These are phyloP conservation scores for Austroboletus niveus DNA, from an alignment of 1,284 basidiomycete genomes.

Conservation along the genomic window DNA sequence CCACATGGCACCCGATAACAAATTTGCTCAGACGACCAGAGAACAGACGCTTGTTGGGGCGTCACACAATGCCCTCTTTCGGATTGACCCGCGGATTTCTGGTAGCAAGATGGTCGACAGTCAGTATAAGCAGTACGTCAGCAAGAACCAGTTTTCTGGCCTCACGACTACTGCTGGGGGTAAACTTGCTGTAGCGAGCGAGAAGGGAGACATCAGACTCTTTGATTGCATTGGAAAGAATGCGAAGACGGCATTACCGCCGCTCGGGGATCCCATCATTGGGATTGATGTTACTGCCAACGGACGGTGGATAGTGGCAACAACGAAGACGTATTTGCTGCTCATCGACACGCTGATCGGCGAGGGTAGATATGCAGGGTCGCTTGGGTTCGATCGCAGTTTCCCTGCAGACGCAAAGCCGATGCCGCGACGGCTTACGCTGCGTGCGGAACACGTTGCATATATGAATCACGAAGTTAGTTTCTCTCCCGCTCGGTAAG, in stretches of 20 bases:
- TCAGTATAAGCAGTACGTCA: conserved; percentile 94
- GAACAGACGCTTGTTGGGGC: conserved; percentile 93
- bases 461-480: conserved; percentile 90
- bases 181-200: conserved; percentile 89
- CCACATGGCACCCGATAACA: conserved; percentile 90
- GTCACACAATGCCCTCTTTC: conserved; percentile 94
- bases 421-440: conserved; percentile 84
- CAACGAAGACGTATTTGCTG: conserved; percentile 92
- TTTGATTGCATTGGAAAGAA: conserved; percentile 98
- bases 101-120: conserved; percentile 94
- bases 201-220: conserved; percentile 95
- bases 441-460: conserved; percentile 90
- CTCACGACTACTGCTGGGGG: conserved; percentile 87
- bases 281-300: conserved; percentile 94
- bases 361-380: conserved; percentile 85
- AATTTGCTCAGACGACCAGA: conserved; percentile 92
- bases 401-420: conserved; percentile 97
- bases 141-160: conserved; percentile 95
- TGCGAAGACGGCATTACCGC: conserved; percentile 97
- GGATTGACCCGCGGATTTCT: conserved; percentile 91
- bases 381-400: conserved; percentile 89
- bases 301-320: conserved; percentile 95
- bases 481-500: conserved; percentile 89
- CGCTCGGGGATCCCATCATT: conserved; percentile 92
- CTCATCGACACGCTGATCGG: conserved; percentile 96